These are phyloP conservation scores for Biscogniauxia mediterranea DNA, from an alignment of 2,329 filamentous ascomycete species.

Conservation along the genomic window DNA sequence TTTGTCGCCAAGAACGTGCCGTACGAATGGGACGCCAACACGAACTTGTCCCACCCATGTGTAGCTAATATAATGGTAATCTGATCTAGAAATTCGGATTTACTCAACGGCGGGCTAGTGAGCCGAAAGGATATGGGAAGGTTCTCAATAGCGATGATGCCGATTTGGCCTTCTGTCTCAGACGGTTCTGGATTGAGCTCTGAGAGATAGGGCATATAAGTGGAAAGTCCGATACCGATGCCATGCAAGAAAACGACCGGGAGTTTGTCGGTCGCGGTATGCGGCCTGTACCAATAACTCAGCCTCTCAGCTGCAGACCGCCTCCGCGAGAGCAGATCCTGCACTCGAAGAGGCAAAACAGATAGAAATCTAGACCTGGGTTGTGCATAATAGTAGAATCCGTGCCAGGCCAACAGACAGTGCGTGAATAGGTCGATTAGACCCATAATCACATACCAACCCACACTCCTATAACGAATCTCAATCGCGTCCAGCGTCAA, in stretches of 20 bases:
- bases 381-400: conserved; percentile 53
- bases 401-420: conserved; percentile 42
- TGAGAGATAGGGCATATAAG: conserved; percentile 57
- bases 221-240: conserved; percentile 65
- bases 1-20: conserved; percentile 63
- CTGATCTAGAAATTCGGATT: conserved; percentile 53
- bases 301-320: conserved; percentile 49
- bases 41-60: conserved; percentile 57
- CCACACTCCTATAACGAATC: conserved; percentile 58
- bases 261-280: conserved; percentile 52
- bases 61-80: conserved; percentile 55
- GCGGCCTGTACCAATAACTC: conserved; percentile 66
- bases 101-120: conserved; percentile 50
- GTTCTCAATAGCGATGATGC: conserved; percentile 65
- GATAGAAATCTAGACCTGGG: conserved; percentile 37
- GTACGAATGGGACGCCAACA: conserved; percentile 63
- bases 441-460: conserved; percentile 62
- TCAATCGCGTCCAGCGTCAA: conserved; percentile 64
- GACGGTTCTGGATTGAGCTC: conserved; percentile 43
- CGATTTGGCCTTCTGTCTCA: conserved; percentile 46
- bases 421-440: conserved; percentile 53
- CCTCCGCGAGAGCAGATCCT: conserved; percentile 43
- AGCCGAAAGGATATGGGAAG: conserved; percentile 64
- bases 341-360: conserved; percentile 59
- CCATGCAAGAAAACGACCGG: conserved; percentile 70